Base-by-base conservation (phyloP, 257 asterid genomes). In the Verbascum thapsus region DNA sequence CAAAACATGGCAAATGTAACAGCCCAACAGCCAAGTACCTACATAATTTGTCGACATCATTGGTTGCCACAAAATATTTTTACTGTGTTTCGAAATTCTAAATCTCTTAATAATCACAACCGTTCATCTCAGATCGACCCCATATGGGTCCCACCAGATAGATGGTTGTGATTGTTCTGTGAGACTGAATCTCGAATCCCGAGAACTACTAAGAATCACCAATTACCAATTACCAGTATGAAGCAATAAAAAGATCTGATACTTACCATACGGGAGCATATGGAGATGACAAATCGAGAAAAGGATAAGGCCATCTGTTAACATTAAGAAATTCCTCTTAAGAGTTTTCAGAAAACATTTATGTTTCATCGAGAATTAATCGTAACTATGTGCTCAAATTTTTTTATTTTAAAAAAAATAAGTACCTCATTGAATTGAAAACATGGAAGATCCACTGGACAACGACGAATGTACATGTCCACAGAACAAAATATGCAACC, bases 401-500 rank as follows among this genome's bases (percentile, higher is more conserved):
- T n/a, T n/a, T n/a, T n/a, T n/a, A 26, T 26, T 26, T 15, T 18
- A 43, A 26, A 7, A 12, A 11, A 20, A 12, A 17, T 8, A 22
- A 37, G n/a, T 67, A 91, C 98, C 90, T 70, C 58, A 75, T 50
- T 7, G 87, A 76, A 47, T 86, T 78, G 74, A 66, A 86, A 53
- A 78, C 85, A 70, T 91, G 98, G 61, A 81, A 6, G 59, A 86
- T 74, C 98, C 96, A 91, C 72, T 91, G 98, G 85, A 91, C 81
- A 63, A 84, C 16, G 71, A 91, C 95, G 72, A 81, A 91, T 11
- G 67, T 35, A 61, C 80, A 73, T 2, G 98, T 88, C 86, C 83
- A 91, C 35, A 86, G 74, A 43, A 80, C 64, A 57, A 91, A 91
- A 67, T 91, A 91, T 17, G 86, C 94, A 16, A 88, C 68, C 43